Conservation (phyloP, 768 basidiomycete species). For the Agaricus sinodeliciosus region DNA sequence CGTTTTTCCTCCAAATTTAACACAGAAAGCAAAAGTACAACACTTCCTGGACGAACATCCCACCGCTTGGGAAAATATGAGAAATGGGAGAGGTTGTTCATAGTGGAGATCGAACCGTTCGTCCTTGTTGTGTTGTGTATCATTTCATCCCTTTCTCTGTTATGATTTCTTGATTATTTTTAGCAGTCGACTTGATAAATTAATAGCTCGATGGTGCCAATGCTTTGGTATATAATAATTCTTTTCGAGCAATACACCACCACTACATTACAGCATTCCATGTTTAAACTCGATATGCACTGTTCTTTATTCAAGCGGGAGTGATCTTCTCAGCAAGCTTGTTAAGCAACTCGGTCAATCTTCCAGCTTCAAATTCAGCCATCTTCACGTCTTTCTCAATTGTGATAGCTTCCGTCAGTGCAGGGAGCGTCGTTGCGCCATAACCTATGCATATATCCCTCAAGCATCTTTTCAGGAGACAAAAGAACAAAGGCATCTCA, state of each 20-base stretch:
- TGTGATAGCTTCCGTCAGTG: constrained; percentile 68
- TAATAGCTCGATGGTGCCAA: too few species aligned
- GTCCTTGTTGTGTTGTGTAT: background rate
- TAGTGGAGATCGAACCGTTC: background rate
- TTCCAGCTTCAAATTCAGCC: constrained; percentile 52
- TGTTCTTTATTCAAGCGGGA: constrained; percentile 6
- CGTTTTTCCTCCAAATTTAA: constrained; percentile 25
- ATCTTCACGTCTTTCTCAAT: constrained; percentile 59
- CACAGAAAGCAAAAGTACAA: constrained; percentile 35
- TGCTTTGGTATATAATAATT: too few species aligned
- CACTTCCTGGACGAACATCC: constrained; percentile 47
- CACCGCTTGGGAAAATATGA: constrained; percentile 38
- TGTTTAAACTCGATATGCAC: background rate
- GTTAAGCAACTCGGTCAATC: constrained; percentile 49
- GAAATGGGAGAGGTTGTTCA: background rate
- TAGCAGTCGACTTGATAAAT: too few species aligned
- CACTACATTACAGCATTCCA: too few species aligned
- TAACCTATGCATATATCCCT: constrained; percentile 42
- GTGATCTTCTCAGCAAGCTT: constrained; percentile 38
- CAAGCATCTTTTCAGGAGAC: background rate
- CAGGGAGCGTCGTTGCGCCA: constrained; percentile 81
- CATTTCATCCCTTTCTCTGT: background rate
- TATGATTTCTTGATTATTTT: too few species aligned
- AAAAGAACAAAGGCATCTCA: constrained; percentile 22
- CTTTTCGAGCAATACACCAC: too few species aligned